phyloP scores from a whole-genome alignment of 768 basidiomycete species.

The Gymnopilus dilepis region DNA sequence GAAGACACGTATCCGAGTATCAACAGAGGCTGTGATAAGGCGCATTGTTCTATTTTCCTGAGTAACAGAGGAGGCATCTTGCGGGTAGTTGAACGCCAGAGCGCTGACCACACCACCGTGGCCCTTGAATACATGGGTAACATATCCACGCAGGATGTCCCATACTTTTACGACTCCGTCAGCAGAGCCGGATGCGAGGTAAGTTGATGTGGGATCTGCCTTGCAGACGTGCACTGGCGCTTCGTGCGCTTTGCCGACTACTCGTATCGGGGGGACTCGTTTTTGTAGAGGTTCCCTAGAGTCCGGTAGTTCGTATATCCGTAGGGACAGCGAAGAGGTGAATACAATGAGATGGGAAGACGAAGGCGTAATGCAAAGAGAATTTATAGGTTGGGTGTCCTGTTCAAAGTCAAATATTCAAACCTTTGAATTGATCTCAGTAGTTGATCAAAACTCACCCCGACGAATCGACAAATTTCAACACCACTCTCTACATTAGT shows the following conservation, averaged over 20 bases:
- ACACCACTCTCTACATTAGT: constrained; percentile 79
- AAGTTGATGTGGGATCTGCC: constrained; percentile 83
- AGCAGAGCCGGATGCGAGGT: constrained; percentile 94
- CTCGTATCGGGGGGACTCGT: constrained; percentile 70
- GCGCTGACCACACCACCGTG: constrained; percentile 98
- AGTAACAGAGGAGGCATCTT: constrained; percentile 54
- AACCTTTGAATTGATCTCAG: background rate
- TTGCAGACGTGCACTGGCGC: constrained; percentile 92
- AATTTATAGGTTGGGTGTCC: constrained; percentile 86
- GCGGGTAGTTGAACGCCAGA: constrained; percentile 81
- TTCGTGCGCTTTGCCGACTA: constrained; percentile 86
- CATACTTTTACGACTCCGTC: constrained; percentile 98
- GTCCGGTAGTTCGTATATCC: constrained; percentile 80
- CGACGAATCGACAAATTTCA: constrained; percentile 80
- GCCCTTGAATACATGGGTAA: constrained; percentile 94
- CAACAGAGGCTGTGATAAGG: constrained; percentile 89
- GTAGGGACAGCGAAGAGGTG: constrained; percentile 79
- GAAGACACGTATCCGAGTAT: constrained; percentile 91
- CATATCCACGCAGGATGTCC: constrained; percentile 86
- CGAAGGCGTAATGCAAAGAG: constrained; percentile 82
- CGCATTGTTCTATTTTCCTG: constrained; percentile 63
- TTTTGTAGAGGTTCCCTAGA: constrained; percentile 46
- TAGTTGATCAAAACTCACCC: constrained; percentile 57
- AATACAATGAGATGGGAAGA: constrained; percentile 79
- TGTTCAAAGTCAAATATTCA: constrained; percentile 34